Conservation (phyloP, 2,329 filamentous ascomycete species). For the Didymellaceae sp. region DNA sequence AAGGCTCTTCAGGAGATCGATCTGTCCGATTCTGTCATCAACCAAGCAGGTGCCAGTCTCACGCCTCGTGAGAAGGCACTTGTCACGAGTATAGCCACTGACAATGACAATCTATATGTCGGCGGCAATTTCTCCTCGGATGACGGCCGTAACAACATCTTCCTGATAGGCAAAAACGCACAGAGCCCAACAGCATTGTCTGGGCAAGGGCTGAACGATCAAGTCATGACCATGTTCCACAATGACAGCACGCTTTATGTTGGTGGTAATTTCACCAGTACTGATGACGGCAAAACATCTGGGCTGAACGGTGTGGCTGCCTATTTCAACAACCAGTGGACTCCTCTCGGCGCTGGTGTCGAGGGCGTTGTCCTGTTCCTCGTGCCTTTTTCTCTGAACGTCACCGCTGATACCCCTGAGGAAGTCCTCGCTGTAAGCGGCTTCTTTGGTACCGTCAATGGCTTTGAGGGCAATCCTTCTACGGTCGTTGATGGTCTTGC, state of each 20-base stretch:
- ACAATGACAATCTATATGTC: slow-evolving; percentile 69
- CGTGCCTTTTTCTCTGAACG: slow-evolving; percentile 79
- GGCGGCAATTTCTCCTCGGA: slow-evolving; percentile 80
- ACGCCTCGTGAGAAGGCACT: slow-evolving; percentile 64
- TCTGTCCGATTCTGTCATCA: slow-evolving; percentile 75
- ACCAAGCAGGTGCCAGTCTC: slow-evolving; percentile 76
- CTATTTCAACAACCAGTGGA: slow-evolving; percentile 76
- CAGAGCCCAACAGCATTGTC: slow-evolving; percentile 67
- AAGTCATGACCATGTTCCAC: slow-evolving; percentile 74
- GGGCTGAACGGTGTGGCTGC: slow-evolving; percentile 77
- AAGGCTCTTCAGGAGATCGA: slow-evolving; percentile 66
- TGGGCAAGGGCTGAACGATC: slow-evolving; percentile 78
- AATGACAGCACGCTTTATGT: slow-evolving; percentile 71
- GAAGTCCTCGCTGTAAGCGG: slow-evolving; percentile 81
- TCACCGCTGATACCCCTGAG: slow-evolving; percentile 72
- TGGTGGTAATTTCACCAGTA: slow-evolving; percentile 84
- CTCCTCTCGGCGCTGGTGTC: slow-evolving; percentile 81
- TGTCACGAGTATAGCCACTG: slow-evolving; percentile 71
- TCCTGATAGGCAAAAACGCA: slow-evolving; percentile 66
- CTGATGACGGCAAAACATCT: slow-evolving; percentile 64
- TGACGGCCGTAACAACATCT: slow-evolving; percentile 73
- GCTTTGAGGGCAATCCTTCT: slow-evolving; percentile 68
- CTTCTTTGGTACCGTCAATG: slow-evolving; percentile 74
- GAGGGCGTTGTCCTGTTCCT: slow-evolving; percentile 78
- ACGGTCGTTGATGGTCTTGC: slow-evolving; percentile 77